phyloP scores from a whole-genome alignment of 2,329 filamentous ascomycete species.

The Xenosphaeropsis pyriputrescens region DNA sequence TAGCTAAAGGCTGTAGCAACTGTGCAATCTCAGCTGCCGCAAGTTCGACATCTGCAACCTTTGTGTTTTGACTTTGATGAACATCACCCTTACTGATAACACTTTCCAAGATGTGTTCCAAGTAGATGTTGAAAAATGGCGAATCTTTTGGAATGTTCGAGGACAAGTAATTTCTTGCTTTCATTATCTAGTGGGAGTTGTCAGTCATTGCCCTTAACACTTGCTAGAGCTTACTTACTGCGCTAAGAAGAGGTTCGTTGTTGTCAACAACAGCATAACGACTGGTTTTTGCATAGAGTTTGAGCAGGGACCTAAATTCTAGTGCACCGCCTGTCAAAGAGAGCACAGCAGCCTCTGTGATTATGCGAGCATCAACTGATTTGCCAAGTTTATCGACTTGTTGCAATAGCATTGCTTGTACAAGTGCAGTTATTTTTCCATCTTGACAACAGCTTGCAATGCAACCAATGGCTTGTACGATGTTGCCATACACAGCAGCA shows the following conservation, averaged over 20 bases:
- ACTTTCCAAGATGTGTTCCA: constrained; percentile 69
- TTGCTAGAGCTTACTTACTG: constrained; percentile 34
- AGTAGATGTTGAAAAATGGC: constrained; percentile 67
- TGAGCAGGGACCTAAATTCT: constrained; percentile 77
- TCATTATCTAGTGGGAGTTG: constrained; percentile 40
- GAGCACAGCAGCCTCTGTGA: constrained; percentile 66
- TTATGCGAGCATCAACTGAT: constrained; percentile 70
- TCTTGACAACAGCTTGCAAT: constrained; percentile 73
- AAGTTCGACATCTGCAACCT: constrained; percentile 65
- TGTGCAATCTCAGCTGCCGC: constrained; percentile 80
- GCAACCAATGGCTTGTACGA: constrained; percentile 92
- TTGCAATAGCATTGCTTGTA: constrained; percentile 91
- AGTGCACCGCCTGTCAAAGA: constrained; percentile 63
- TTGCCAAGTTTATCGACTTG: constrained; percentile 78
- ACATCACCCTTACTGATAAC: constrained; percentile 86
- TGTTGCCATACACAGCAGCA: constrained; percentile 62
- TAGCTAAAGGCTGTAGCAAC: constrained; percentile 73
- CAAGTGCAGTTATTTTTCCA: constrained; percentile 82
- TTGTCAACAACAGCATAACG: constrained; percentile 59
- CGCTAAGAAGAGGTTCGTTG: constrained; percentile 51
- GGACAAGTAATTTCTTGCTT: constrained; percentile 69
- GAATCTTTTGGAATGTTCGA: constrained; percentile 52
- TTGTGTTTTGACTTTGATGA: constrained; percentile 57
- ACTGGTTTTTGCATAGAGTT: constrained; percentile 64
- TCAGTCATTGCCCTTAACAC: not conserved